phyloP scores from a whole-genome alignment of 441 rosid species.

The Populus hybrid region DNA sequence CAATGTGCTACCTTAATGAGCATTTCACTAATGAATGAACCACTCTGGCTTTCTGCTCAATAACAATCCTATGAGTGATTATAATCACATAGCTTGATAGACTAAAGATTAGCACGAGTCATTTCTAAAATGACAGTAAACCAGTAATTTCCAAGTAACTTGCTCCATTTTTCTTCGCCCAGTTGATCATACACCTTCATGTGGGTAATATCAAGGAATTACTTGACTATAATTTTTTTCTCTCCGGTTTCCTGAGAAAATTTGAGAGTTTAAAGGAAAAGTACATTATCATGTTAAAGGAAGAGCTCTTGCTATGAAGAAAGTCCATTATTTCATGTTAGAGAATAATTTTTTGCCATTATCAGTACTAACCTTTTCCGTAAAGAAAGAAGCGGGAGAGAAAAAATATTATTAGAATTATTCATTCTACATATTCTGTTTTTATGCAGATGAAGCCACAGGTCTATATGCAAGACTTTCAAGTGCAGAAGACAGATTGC shows the following conservation, averaged over 20 bases:
- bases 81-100: neutral
- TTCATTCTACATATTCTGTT: neutral
- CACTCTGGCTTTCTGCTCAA: neutral
- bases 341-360: neutral
- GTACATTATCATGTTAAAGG: neutral
- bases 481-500: neutral
- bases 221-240: neutral
- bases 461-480: neutral
- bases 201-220: neutral
- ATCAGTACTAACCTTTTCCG: neutral
- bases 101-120: neutral
- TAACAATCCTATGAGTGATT: neutral
- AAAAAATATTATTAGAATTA: neutral
- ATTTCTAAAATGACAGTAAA: neutral
- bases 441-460: neutral
- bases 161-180: neutral
- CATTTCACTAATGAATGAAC: neutral
- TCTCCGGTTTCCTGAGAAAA: neutral
- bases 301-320: neutral
- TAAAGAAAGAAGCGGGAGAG: neutral
- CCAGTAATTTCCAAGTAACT: neutral
- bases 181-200: neutral
- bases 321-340: neutral
- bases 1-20: neutral
- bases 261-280: neutral